These are phyloP conservation scores for Lasiodiplodia sp. DNA, from an alignment of 2,329 filamentous ascomycete species.

Conservation along the genomic window DNA sequence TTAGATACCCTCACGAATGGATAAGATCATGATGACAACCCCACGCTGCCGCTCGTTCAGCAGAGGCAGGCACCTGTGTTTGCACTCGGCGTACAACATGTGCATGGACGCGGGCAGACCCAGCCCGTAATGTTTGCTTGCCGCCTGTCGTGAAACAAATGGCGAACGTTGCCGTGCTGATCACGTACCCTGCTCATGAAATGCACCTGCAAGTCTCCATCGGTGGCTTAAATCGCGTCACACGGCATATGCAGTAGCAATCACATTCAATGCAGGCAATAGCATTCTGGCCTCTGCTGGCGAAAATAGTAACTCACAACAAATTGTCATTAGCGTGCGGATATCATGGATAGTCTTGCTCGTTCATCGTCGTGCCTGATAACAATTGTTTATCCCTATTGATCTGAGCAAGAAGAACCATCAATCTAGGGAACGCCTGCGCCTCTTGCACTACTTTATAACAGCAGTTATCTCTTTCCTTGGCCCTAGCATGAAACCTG, in stretches of 20 bases:
- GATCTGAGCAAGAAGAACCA: no score
- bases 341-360: no score
- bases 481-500: no score
- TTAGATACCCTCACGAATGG: slow-evolving; percentile 31
- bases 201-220: not conserved
- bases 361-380: no score
- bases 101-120: not conserved
- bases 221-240: not conserved
- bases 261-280: not conserved
- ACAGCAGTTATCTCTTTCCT: no score
- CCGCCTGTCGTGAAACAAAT: not conserved
- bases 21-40: slow-evolving; percentile 20
- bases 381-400: no score
- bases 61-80: not conserved
- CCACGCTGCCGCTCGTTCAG: not conserved
- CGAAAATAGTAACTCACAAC: not conserved
- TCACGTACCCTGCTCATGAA: not conserved
- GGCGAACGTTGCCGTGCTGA: not conserved
- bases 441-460: no score
- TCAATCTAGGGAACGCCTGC: no score
- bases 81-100: not conserved
- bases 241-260: not conserved
- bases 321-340: no score
- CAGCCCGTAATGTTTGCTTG: not conserved
- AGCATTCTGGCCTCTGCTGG: not conserved